Percentiles rank a stretch among this genome's conserved stretches.
Conservation (phyloP, 148 eudicot genomes). For the Spergularia marina region DNA sequence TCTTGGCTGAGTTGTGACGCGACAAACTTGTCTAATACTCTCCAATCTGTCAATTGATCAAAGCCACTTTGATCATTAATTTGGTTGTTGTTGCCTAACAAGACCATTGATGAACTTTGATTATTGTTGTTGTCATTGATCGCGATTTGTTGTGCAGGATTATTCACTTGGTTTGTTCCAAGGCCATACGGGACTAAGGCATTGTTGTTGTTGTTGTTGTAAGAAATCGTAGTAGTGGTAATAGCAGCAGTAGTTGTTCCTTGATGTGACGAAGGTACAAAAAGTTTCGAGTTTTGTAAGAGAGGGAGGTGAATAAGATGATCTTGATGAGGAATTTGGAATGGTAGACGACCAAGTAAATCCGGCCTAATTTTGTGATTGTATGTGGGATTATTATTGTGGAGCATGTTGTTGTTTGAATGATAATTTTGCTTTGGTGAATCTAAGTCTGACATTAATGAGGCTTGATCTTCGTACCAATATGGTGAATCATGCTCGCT, state of each 20-base stretch:
- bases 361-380: conserved; percentile 51
- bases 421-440: conserved; percentile 45
- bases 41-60: conserved; percentile 72
- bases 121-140: conserved; percentile 4
- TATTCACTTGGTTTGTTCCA: conserved; percentile 29
- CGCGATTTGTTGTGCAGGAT: conserved; percentile 26
- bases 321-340: conserved; percentile 38
- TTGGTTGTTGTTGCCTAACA: conserved; percentile 16
- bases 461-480: conserved; percentile 73
- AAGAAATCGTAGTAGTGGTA: background rate
- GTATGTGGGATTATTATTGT: conserved; percentile 25
- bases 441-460: conserved; percentile 62
- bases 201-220: conserved; percentile 15
- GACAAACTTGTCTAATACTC: conserved; percentile 76
- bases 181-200: conserved; percentile 26
- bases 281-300: conserved; percentile 19
- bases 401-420: conserved; percentile 24
- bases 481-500: conserved; percentile 52
- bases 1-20: conserved; percentile 80
- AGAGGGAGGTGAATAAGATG: conserved; percentile 31
- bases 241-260: background rate
- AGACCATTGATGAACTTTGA: conserved; percentile 1
- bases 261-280: conserved; percentile 8
- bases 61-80: conserved; percentile 26
- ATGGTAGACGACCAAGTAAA: conserved; percentile 27